Percentiles rank a stretch among this genome's conserved stretches.
Evolutionary conservation across 2,329 filamentous ascomycete species (phyloP).

Genomic region (Paracamarosporium sp.): DNA sequence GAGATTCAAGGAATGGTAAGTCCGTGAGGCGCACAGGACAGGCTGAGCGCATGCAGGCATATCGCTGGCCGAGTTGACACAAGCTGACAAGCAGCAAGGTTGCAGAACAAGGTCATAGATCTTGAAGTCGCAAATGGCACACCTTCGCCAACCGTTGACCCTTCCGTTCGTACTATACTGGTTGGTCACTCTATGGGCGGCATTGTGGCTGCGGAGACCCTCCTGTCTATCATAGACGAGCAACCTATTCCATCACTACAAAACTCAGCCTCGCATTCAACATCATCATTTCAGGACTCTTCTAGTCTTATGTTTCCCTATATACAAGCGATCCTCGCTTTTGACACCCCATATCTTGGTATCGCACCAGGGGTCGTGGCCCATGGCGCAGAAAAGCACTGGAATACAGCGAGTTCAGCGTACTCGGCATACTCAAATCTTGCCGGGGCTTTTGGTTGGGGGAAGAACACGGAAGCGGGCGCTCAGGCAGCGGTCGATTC

Average conservation of each 20-base stretch:
- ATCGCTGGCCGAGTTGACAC: neutral
- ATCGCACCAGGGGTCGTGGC: conserved; percentile 84
- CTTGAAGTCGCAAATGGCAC: conserved; percentile 84
- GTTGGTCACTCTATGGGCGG: conserved; percentile 88
- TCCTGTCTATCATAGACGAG: conserved; percentile 74
- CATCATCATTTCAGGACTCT: conserved; percentile 46
- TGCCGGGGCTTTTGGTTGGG: conserved; percentile 69
- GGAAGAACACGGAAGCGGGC: conserved; percentile 24
- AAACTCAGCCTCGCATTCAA: conserved; percentile 44
- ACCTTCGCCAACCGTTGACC: conserved; percentile 83
- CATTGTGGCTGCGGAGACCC: conserved; percentile 89
- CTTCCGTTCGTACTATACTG: conserved; percentile 81
- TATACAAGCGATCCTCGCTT: conserved; percentile 87
- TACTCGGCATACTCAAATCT: conserved; percentile 72
- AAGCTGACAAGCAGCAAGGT: conserved; percentile 57
- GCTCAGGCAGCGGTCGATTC: conserved; percentile 33
- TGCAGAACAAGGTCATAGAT: conserved; percentile 92
- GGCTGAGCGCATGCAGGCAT: neutral
- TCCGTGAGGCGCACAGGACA: conserved; percentile 5
- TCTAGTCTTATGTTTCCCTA: conserved; percentile 88
- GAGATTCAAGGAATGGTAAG: conserved; percentile 76
- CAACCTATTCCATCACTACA: conserved; percentile 42
- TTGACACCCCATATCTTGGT: conserved; percentile 91
- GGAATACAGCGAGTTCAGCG: conserved; percentile 74
- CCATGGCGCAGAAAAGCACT: conserved; percentile 85